Evolutionary conservation across 768 basidiomycete species (phyloP).

Genomic region (Mycena sanguinolenta): DNA sequence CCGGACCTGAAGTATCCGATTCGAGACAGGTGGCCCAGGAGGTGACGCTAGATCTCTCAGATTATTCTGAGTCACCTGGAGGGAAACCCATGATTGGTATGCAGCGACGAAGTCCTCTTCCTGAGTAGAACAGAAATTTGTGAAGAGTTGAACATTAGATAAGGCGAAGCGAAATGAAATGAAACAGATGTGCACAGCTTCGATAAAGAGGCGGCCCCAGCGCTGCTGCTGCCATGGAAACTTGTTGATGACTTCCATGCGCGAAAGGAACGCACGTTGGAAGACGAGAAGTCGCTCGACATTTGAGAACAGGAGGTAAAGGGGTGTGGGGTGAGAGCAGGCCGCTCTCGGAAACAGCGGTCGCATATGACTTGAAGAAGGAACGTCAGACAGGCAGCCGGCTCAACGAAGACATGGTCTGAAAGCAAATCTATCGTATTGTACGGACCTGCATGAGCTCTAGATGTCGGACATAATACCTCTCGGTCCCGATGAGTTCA

Average conservation of each 20-base stretch:
- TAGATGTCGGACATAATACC: conserved; percentile 94
- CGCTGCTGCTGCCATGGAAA: conserved; percentile 84
- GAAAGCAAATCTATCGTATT: too few species aligned
- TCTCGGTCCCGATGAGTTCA: conserved; percentile 94
- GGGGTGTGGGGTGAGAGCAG: background rate
- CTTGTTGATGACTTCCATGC: conserved; percentile 86
- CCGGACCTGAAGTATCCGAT: too few species aligned
- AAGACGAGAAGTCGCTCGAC: conserved; percentile 94
- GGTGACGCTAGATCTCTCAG: too few species aligned
- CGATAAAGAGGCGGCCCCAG: conserved; percentile 87
- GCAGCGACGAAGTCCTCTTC: too few species aligned
- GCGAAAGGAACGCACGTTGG: conserved; percentile 92
- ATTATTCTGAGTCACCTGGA: too few species aligned
- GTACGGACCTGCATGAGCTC: conserved; percentile 90
- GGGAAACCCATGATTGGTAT: too few species aligned
- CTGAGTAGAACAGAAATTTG: too few species aligned
- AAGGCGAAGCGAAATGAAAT: too few species aligned
- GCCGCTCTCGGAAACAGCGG: background rate
- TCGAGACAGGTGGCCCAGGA: too few species aligned
- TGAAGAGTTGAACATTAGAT: too few species aligned
- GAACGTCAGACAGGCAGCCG: too few species aligned
- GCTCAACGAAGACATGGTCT: conserved; percentile 50
- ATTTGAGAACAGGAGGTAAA: conserved; percentile 84
- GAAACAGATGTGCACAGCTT: conserved; percentile 80
- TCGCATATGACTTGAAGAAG: background rate